Evolutionary conservation across 2,329 filamentous ascomycete genomes (phyloP).

Genomic region (Stagonosporopsis chrysanthemi): DNA sequence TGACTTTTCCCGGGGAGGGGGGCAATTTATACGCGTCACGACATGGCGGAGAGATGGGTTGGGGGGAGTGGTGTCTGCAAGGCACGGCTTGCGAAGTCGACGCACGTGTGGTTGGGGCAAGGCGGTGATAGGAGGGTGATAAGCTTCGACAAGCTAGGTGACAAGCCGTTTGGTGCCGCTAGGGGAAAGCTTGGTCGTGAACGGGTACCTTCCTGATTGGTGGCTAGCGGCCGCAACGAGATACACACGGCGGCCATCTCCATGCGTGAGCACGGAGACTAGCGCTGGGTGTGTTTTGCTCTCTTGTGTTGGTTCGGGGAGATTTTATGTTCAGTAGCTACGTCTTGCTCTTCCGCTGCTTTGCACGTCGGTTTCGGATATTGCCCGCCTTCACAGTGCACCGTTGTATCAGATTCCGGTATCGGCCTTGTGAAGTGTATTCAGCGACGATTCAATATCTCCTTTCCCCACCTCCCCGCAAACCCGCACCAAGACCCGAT

Average conservation of each 20-base stretch:
- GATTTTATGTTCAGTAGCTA: too few relatives aligned
- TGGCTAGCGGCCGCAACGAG: slow-evolving; percentile 17
- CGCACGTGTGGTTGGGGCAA: slow-evolving; percentile 27
- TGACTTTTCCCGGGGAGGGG: too few relatives aligned
- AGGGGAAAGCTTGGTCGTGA: slow-evolving; percentile 27
- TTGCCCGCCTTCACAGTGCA: too few relatives aligned
- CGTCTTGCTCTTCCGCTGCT: too few relatives aligned
- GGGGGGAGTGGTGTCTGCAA: not conserved
- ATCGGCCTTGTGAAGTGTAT: too few relatives aligned
- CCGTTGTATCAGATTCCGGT: too few relatives aligned
- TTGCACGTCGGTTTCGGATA: too few relatives aligned
- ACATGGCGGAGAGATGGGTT: not conserved
- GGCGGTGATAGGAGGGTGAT: slow-evolving; percentile 23
- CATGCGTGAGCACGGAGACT: not conserved
- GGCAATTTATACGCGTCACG: slow-evolving; percentile 7
- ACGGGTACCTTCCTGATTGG: slow-evolving; percentile 30
- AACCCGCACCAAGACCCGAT: too few relatives aligned
- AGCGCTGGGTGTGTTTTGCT: too few relatives aligned
- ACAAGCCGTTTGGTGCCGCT: slow-evolving; percentile 19
- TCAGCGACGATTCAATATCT: too few relatives aligned
- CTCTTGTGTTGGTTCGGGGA: too few relatives aligned
- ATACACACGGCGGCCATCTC: slow-evolving; percentile 1
- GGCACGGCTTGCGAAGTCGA: slow-evolving; percentile 7
- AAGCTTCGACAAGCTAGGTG: slow-evolving; percentile 30
- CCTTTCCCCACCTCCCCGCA: too few relatives aligned